Conservation (phyloP, 2,329 filamentous ascomycete species). For the Harringtonia aguacate region DNA sequence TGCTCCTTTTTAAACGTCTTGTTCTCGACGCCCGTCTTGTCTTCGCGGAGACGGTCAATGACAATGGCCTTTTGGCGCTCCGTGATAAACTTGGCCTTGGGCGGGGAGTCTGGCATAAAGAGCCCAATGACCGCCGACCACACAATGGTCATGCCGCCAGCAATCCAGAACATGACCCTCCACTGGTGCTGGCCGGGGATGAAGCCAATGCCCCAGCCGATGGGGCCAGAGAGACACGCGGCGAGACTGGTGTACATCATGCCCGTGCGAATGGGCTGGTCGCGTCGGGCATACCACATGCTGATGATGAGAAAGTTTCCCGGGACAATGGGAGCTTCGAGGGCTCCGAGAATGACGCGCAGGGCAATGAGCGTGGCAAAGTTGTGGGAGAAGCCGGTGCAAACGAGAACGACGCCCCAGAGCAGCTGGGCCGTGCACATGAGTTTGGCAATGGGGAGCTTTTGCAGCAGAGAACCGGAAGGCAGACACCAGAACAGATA, state of each 20-base stretch:
- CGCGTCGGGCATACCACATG: constrained; percentile 19
- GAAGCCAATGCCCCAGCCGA: constrained; percentile 1
- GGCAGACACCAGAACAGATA: constrained; percentile 24
- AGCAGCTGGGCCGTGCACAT: constrained; percentile 16
- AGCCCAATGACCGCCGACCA: constrained; percentile 17
- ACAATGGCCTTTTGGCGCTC: constrained; percentile 17
- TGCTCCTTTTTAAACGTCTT: constrained; percentile 5
- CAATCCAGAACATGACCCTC: constrained; percentile 18
- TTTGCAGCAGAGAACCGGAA: constrained; percentile 19
- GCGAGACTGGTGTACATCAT: constrained; percentile 5
- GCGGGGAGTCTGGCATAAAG: constrained; percentile 23
- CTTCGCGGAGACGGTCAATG: constrained; percentile 21
- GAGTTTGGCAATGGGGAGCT: constrained; percentile 23
- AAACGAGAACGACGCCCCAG: constrained; percentile 19
- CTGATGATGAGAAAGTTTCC: constrained; percentile 20
- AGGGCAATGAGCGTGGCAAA: constrained; percentile 17
- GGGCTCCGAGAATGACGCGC: constrained; percentile 18
- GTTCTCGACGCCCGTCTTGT: constrained; percentile 22
- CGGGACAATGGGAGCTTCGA: constrained; percentile 20
- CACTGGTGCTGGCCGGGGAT: not conserved
- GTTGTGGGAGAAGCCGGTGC: constrained; percentile 17
- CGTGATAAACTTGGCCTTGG: constrained; percentile 23
- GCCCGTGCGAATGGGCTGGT: constrained; percentile 17
- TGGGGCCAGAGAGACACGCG: not conserved
- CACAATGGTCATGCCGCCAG: constrained; percentile 18